Evolutionary conservation across 192 early-diverging fungal species (phyloP).

Genomic region (Backusella circina): DNA sequence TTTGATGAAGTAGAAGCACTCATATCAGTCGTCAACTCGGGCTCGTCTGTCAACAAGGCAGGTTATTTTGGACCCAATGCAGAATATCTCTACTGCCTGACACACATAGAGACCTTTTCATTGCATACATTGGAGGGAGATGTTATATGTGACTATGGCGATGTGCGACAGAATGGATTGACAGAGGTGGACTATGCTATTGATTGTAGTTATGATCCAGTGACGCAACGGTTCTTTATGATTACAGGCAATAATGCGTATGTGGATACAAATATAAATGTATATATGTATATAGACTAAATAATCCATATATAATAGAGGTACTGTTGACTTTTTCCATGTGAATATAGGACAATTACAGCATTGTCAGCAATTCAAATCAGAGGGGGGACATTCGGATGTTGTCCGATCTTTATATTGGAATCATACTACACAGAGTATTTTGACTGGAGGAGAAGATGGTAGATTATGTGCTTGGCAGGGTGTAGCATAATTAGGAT

Average conservation of each 20-base stretch:
- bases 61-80: constrained; percentile 89
- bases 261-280: constrained; percentile 7
- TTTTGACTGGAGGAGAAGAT: constrained; percentile 81
- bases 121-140: constrained; percentile 69
- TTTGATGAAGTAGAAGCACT: constrained; percentile 90
- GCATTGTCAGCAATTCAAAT: constrained; percentile 67
- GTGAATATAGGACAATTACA: constrained; percentile 74
- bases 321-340: constrained; percentile 76
- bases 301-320: constrained; percentile 39
- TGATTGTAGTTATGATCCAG: constrained; percentile 73
- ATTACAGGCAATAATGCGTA: constrained; percentile 74
- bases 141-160: constrained; percentile 71
- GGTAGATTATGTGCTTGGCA: constrained; percentile 70
- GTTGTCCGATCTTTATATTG: constrained; percentile 80
- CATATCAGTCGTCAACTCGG: constrained; percentile 76
- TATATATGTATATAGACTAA: not conserved
- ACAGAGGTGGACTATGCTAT: constrained; percentile 76
- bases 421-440: constrained; percentile 54
- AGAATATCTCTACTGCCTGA: constrained; percentile 88
- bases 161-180: constrained; percentile 62
- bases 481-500: not conserved
- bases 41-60: constrained; percentile 74
- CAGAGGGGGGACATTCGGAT: constrained; percentile 70
- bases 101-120: constrained; percentile 89
- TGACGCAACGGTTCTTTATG: constrained; percentile 70